Conservation (phyloP, 192 early-diverging fungal genomes). For the Coemansia sp. region DNA sequence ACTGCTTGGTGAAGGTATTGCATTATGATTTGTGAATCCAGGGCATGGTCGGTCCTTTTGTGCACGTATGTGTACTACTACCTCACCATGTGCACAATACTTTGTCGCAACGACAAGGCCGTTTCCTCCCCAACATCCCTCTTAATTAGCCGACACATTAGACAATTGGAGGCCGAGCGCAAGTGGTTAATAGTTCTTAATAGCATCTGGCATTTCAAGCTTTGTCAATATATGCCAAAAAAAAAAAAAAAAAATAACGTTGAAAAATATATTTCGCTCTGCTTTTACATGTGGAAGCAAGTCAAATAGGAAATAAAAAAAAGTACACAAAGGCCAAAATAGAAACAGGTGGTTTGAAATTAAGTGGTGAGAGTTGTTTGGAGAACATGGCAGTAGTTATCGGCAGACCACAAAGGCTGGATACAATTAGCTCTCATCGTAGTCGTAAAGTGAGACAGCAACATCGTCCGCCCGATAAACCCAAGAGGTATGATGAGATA, state of each 20-base stretch:
- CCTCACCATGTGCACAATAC: background rate
- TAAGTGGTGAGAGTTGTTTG: background rate
- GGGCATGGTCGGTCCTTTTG: background rate
- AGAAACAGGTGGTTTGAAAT: background rate
- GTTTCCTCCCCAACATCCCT: background rate
- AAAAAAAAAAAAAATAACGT: too few species aligned
- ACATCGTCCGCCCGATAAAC: background rate
- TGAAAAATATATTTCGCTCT: background rate
- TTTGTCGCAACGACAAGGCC: background rate
- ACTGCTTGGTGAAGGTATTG: background rate
- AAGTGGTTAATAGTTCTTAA: background rate
- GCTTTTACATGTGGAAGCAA: background rate
- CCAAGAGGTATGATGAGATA: background rate
- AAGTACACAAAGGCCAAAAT: conserved; percentile 7
- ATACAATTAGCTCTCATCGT: background rate
- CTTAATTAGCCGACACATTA: background rate
- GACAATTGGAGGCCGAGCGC: background rate
- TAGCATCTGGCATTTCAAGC: too few species aligned
- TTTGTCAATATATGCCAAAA: background rate
- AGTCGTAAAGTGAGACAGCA: conserved; percentile 1
- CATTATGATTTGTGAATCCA: background rate
- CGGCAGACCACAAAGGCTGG: conserved; percentile 8
- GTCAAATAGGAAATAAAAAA: background rate
- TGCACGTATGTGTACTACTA: background rate
- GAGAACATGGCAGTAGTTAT: background rate